Conservation (phyloP, 306 rosid species). For the Gillenia trifoliata region DNA sequence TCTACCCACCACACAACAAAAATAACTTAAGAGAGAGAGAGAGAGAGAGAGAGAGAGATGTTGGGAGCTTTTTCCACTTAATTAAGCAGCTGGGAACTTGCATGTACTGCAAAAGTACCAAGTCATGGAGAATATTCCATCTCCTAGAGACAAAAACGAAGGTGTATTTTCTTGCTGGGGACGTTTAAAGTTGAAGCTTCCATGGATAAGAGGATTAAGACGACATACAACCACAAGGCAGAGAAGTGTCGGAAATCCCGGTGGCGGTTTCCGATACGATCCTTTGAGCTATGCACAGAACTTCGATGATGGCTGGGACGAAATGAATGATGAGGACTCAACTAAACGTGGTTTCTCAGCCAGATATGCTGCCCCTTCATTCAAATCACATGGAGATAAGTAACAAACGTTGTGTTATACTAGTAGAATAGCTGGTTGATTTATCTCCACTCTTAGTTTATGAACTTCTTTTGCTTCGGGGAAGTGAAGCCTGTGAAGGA, state of each 20-base stretch:
- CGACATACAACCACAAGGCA: not conserved
- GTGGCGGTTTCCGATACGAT: constrained; percentile 53
- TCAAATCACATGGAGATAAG: constrained; percentile 29
- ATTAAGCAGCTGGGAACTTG: not conserved
- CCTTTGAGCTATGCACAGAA: constrained; percentile 72
- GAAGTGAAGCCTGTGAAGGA: too few relatives aligned
- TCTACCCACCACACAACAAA: constrained; percentile 43
- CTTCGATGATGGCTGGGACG: constrained; percentile 59
- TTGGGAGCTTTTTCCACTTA: not conserved
- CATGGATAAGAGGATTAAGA: constrained; percentile 31
- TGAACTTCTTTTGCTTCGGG: too few relatives aligned
- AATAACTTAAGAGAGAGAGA: constrained; percentile 4
- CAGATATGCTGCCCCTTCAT: constrained; percentile 47
- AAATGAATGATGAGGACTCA: constrained; percentile 31
- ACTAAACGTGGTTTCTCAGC: constrained; percentile 49
- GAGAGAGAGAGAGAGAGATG: not conserved
- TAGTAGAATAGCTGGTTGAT: too few relatives aligned
- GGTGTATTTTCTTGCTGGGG: constrained; percentile 58
- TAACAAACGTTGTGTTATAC: not conserved
- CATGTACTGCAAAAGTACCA: not conserved
- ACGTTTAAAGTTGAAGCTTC: constrained; percentile 54
- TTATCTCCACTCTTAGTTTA: too few relatives aligned
- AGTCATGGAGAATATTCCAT: constrained; percentile 38
- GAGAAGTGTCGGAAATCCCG: constrained; percentile 14
- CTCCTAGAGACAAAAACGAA: constrained; percentile 30